phyloP scores from a whole-genome alignment of 495 filamentous ascomycete species.

The Ramalina intermedia region DNA sequence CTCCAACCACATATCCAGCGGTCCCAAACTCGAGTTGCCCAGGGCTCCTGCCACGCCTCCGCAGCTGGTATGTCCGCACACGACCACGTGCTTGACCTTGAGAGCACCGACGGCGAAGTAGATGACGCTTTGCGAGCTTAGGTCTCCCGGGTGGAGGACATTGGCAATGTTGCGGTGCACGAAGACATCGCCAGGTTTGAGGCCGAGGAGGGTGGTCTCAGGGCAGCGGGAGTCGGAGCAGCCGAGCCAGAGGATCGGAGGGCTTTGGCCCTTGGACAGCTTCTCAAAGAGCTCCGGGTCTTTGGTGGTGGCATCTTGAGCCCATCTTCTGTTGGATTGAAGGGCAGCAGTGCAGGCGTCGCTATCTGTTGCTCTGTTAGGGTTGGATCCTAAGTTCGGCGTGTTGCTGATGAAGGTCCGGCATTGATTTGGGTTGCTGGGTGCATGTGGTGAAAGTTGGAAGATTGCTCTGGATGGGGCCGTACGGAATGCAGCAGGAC shows the following conservation, averaged over 20 bases:
- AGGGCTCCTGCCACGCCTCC: conserved; percentile 64
- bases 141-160: conserved; percentile 61
- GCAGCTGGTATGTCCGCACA: conserved; percentile 74
- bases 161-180: conserved; percentile 94
- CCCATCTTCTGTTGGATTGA: conserved; percentile 59
- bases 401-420: not conserved
- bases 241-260: conserved; percentile 79
- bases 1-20: conserved; percentile 64
- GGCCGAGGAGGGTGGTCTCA: conserved; percentile 68
- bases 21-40: conserved; percentile 50
- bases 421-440: not conserved
- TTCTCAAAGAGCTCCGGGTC: conserved; percentile 61
- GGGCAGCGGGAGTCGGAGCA: conserved; percentile 84
- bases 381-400: too few relatives aligned
- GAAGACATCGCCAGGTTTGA: conserved; percentile 81
- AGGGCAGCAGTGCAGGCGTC: conserved; percentile 41
- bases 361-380: too few relatives aligned
- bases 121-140: conserved; percentile 64
- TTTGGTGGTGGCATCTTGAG: conserved; percentile 44
- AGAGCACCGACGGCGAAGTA: conserved; percentile 65
- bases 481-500: not conserved
- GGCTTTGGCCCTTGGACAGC: conserved; percentile 53
- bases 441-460: not conserved
- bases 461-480: not conserved
- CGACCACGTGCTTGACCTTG: conserved; percentile 66